Evolutionary conservation across 2,329 filamentous ascomycete genomes (phyloP).

Genomic region (Emergomyces pasteurianus): DNA sequence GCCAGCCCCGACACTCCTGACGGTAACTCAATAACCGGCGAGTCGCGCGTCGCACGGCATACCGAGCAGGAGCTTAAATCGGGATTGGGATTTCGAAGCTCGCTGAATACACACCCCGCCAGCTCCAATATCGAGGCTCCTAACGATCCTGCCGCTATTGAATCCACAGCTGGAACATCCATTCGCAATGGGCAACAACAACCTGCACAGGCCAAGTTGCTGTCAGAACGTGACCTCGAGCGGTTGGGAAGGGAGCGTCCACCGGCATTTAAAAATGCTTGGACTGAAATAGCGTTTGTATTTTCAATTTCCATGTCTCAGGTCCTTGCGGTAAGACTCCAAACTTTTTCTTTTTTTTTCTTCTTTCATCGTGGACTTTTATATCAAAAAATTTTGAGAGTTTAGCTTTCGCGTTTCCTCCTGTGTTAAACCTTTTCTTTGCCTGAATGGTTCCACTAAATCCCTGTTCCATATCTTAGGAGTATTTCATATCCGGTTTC

Average conservation of each 20-base stretch:
- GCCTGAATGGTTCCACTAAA: conserved; percentile 1
- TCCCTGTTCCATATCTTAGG: conserved; percentile 28
- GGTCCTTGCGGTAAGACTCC: conserved; percentile 42
- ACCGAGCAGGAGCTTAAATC: neutral
- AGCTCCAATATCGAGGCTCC: neutral
- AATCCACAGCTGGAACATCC: neutral
- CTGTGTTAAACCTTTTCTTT: neutral
- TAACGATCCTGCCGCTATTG: neutral
- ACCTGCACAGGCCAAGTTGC: neutral
- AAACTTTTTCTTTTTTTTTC: neutral
- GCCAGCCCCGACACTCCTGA: neutral
- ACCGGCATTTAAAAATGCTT: conserved; percentile 39
- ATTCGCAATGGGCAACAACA: neutral
- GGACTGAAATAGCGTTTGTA: conserved; percentile 51
- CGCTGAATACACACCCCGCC: neutral
- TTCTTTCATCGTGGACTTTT: neutral
- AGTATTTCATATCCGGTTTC: conserved; percentile 70
- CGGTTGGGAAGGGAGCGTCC: conserved; percentile 52
- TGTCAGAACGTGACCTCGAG: conserved; percentile 33
- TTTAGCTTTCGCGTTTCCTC: neutral
- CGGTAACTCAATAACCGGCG: neutral
- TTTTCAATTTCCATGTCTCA: conserved; percentile 52
- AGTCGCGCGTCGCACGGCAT: neutral
- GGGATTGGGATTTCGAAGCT: neutral
- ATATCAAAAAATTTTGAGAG: too few relatives aligned